Evolutionary conservation across 2,329 filamentous ascomycete species (phyloP), one percentile per base, ranked within the genome.

Genomic region (Cadophora sp.): DNA sequence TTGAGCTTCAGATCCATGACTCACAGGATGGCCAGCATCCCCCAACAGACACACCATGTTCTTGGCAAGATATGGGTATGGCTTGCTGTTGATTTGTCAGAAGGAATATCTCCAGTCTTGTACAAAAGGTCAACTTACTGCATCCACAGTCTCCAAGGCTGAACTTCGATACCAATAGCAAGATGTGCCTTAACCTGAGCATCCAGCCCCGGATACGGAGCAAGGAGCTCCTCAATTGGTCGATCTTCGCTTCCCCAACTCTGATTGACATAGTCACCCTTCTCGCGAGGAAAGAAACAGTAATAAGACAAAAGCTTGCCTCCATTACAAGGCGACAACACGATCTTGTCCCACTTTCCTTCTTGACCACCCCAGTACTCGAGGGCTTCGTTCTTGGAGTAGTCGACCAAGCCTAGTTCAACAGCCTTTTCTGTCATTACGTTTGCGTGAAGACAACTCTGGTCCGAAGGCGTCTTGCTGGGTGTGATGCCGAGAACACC

Each of bases 11-110:
- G 7, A 22, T 58, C 4, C 16, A 4, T 4, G 9, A 24, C 55
- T 58, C 24, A 58, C 55, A 9, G 89, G 89, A 73, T 91, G 89
- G 1, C 83, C 89, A 9, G 90, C 89, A 74, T 92, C 90, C 4
- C 90, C 90, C 14, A 92, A 76, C 0, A 92, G 78, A 64, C 86
- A 89, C 0, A 84, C 83, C 29, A 77, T 81, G 14, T 77, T 79
- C 72, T 86, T 85, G 50, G 82, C 79, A 66, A 87, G 80, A 72
- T 87, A 86, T 0, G 85, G 84, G 70, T 91, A 91, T 1, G 88
- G 87, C 22, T 58, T 58, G 55, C 55, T 58, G 19, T 22, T 37
- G 6, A 31, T 6, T n/a, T 19, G 55, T 58, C 22, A 58, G 31
- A 58, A 22, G 37, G 3, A 3, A 16, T 3, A 9, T n/a, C 2